Base-by-base conservation (phyloP, 2,329 filamentous ascomycete genomes). In the Phaeoacremonium minimum region DNA sequence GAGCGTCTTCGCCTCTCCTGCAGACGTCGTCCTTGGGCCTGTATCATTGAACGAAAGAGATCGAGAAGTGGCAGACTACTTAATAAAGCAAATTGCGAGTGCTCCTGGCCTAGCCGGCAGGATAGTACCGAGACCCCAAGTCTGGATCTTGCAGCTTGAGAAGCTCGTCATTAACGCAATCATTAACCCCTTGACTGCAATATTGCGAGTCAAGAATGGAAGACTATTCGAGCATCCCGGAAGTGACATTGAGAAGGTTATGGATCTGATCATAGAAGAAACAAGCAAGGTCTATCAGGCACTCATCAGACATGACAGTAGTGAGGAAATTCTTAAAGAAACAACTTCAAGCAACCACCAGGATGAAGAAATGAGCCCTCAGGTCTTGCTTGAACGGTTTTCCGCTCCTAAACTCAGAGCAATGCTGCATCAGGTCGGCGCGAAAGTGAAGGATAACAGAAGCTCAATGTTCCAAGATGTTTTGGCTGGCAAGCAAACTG, bases 151-250 rank as follows among this genome's bases (percentile, higher is more conserved):
- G n/a, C 90, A 95, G 62, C 73, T 96, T 4, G 87, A 95, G 52
- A 96, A 95, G 57, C 69, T 96, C 2, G 84, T 85, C 1, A 69
- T 90, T 35, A 95, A 95, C 53, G 72, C 78, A 22, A 67, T 90
- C 19, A 78, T 96, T 50, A 94, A 95, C 53, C 87, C 91, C 0
- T 63, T 96, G n/a, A 93, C 87, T 0, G 84, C 83, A 1, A 63
- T 96, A 8, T 68, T 93, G 37, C 73, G 85, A 36, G 83, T 82
- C 54, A 77, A 77, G 43, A 96, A 96, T 48, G 88, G 89, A n/a
- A 71, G 73, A 5, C 58, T 96, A 0, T 78, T 95, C 13, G 71
- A 73, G 44, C 76, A 80, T 43, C 68, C 69, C 40, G 46, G 51
- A 7, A 52, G 57, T 8, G 60, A 68, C 12, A 53, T 86, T 13